Base-by-base conservation (phyloP, 768 basidiomycete species). In the Amanita exitialis region DNA sequence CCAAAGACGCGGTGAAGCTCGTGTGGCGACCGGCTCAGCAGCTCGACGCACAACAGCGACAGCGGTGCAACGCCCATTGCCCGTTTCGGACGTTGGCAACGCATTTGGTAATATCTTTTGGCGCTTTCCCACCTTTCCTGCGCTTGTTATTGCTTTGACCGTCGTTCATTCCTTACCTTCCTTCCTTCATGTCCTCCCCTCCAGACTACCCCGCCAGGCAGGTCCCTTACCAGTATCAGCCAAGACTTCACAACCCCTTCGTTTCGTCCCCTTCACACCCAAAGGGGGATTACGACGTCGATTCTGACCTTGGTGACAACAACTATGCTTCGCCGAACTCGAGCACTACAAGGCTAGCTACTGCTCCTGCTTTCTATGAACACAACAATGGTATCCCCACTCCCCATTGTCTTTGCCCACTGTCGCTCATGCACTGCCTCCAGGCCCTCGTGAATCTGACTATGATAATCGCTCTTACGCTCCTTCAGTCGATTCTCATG, bases 401-500 rank as follows among this genome's bases (percentile, higher is more conserved):
- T 30, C 13, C 46, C 48, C 23, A 1, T 47, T 58, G 41, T 49
- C 37, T 41, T 39, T 47, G 35, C 44, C 56, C 51, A 39, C 15
- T 16, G 21, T 35, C 28, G 49, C 54, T 30, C 47, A 49, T 42
- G 34, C 39, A 9, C 28, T 57, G 53, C 51, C 48, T 44, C 42
- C 61, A 54, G 59, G 64, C 43, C 61, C 59, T 53, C 58, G 61
- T 48, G 68, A 66, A 47, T 61, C 69, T 28, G 69, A 68, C 35
- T 49, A 60, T 41, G 65, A 66, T 56, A 59, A 61, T 48, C 74
- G 70, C 56, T 75, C 71, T 34, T 82, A 83, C 56, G 66, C 74
- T 38, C 71, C 78, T 16, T 83, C 81, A 45, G 69, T 81, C 57
- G 73, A 74, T 61, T 83, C 82, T 13, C 80, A 82, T 63, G 70